These are phyloP conservation scores for Colletotrichum lini DNA, from an alignment of 2,329 filamentous ascomycete genomes.

Conservation along the genomic window DNA sequence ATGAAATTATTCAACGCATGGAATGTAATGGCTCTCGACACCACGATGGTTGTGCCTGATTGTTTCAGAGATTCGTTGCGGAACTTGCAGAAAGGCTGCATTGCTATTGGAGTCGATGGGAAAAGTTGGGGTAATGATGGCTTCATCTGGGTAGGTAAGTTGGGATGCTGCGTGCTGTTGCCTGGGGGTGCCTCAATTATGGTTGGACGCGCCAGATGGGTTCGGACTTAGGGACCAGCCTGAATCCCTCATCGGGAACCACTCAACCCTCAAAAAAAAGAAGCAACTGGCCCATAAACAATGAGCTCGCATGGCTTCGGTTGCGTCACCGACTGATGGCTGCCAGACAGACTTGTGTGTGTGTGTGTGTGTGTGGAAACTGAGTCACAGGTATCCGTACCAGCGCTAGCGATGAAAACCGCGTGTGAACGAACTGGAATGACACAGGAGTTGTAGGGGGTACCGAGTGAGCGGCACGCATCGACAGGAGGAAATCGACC, in stretches of 20 bases:
- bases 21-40: background rate
- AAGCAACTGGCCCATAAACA: background rate
- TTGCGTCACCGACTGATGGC: background rate
- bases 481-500: conserved; percentile 9
- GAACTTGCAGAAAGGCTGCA: background rate
- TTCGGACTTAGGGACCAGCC: conserved; percentile 9
- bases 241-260: conserved; percentile 21
- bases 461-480: background rate
- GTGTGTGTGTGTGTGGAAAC: conserved; percentile 16
- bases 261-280: background rate
- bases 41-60: conserved; percentile 19
- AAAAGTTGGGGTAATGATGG: conserved; percentile 38
- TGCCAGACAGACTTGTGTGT: conserved; percentile 3
- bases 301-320: conserved; percentile 24
- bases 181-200: background rate
- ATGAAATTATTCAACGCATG: conserved; percentile 13
- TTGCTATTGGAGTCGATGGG: background rate
- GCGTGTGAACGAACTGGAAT: conserved; percentile 11
- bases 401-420: conserved; percentile 18
- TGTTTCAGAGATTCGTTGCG: background rate
- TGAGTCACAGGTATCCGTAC: conserved; percentile 31
- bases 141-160: conserved; percentile 26
- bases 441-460: conserved; percentile 20
- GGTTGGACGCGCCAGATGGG: background rate
- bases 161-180: conserved; percentile 8